Evolutionary conservation across 139 green algal species (phyloP).

Genomic region (Auxenochlorella pyrenoidosa): DNA sequence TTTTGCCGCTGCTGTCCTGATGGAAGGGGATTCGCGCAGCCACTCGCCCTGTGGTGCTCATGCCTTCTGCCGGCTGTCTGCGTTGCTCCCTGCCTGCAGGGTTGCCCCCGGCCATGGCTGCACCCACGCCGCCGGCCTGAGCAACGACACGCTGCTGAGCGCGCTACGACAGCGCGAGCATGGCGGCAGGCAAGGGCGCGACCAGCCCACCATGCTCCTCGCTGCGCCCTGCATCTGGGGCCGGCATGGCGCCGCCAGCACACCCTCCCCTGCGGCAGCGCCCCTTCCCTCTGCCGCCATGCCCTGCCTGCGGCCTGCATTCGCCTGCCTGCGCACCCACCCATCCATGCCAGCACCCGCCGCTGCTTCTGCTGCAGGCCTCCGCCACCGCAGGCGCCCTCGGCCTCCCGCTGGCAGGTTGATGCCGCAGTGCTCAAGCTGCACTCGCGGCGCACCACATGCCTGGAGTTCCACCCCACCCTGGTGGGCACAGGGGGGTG

Average conservation of each 20-base stretch:
- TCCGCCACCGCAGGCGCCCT: not conserved
- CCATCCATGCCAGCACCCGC: too few relatives aligned
- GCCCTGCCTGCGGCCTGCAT: not conserved
- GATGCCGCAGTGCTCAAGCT: slow-evolving; percentile 87
- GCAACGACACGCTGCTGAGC: slow-evolving; percentile 37
- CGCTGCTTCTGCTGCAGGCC: slow-evolving; percentile 16
- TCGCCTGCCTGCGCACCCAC: not conserved
- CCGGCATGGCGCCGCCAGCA: not conserved
- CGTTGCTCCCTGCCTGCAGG: not conserved
- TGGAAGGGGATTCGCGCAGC: too few relatives aligned
- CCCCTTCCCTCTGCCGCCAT: too few relatives aligned
- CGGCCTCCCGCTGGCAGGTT: slow-evolving; percentile 61
- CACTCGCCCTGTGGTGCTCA: too few relatives aligned
- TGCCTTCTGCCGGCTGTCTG: too few relatives aligned
- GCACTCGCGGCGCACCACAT: slow-evolving; percentile 74
- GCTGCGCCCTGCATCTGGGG: not conserved
- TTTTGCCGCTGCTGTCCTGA: too few relatives aligned
- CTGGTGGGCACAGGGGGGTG: not conserved
- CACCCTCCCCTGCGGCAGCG: too few relatives aligned
- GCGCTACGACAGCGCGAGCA: slow-evolving; percentile 52
- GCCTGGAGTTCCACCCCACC: slow-evolving; percentile 84
- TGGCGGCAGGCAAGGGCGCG: slow-evolving; percentile 25
- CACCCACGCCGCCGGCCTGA: slow-evolving; percentile 32
- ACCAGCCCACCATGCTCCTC: not conserved
- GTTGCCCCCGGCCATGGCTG: slow-evolving; percentile 58